A percentile compares a stretch with the other conserved stretches of the same genome.
Conservation (phyloP, 331 rosid genomes). For the Acacia concinna region DNA sequence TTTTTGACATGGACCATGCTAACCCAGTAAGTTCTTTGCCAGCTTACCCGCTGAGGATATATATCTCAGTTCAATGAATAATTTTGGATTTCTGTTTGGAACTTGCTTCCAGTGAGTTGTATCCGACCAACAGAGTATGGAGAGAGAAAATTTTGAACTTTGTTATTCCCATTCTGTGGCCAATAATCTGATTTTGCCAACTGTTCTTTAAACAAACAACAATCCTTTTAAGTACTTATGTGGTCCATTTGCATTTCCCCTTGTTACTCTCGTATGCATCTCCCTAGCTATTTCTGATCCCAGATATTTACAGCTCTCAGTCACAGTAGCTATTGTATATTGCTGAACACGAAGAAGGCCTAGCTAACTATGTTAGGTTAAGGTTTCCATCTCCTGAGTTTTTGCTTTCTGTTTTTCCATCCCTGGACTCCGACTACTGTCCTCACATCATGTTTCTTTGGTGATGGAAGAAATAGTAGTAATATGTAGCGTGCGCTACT, state of each 20-base stretch:
- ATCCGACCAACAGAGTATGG: conserved; percentile 36
- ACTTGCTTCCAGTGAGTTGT: conserved; percentile 38
- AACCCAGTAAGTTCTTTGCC: conserved; percentile 32
- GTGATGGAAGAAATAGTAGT: background rate
- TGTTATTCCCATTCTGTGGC: conserved; percentile 4
- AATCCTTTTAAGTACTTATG: background rate
- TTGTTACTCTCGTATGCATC: background rate
- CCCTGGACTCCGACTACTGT: background rate
- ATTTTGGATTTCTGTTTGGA: conserved; percentile 16
- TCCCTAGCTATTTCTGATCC: background rate
- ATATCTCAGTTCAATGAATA: conserved; percentile 19
- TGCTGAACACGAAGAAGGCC: background rate
- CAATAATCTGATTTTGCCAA: conserved; percentile 28
- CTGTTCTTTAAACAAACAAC: conserved; percentile 14
- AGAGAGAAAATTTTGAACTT: conserved; percentile 22
- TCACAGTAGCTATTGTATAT: background rate
- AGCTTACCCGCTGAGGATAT: conserved; percentile 16
- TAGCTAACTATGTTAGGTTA: background rate
- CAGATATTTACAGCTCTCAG: background rate
- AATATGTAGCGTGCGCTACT: too few species aligned
- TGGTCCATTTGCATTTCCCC: conserved; percentile 32
- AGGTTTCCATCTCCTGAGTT: background rate
- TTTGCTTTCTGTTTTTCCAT: background rate
- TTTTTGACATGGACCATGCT: conserved; percentile 34
- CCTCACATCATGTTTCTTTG: background rate